A percentile compares a stretch with the other conserved stretches of the same genome.
These are phyloP conservation scores for Tremella yokohamensis DNA, from an alignment of 768 basidiomycete species.

Conservation along the genomic window DNA sequence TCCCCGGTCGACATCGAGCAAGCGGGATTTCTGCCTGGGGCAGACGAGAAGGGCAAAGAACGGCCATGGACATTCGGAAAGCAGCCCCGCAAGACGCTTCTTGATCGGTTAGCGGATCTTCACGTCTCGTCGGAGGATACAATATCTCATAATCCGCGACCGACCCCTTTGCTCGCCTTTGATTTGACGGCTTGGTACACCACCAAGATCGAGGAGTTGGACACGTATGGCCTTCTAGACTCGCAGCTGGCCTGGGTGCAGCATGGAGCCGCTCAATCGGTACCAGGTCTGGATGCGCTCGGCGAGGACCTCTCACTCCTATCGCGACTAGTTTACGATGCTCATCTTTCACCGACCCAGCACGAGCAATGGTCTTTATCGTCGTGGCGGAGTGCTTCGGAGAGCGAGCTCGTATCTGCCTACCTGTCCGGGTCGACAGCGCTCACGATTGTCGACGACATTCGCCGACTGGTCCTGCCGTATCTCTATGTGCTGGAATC, in stretches of 20 bases:
- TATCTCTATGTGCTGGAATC: conserved; percentile 91
- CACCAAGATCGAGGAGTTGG: conserved; percentile 61
- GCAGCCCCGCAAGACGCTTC: background rate
- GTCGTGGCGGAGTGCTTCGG: conserved; percentile 68
- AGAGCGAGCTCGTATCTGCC: conserved; percentile 64
- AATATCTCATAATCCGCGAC: conserved; percentile 12
- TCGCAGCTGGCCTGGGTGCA: conserved; percentile 74
- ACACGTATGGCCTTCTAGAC: conserved; percentile 73
- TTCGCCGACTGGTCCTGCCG: conserved; percentile 76
- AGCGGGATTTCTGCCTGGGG: conserved; percentile 18
- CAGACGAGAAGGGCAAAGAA: conserved; percentile 15
- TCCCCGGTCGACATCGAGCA: conserved; percentile 56
- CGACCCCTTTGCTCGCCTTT: conserved; percentile 53
- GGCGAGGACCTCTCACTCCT: conserved; percentile 90
- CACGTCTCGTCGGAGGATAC: background rate
- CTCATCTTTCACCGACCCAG: conserved; percentile 39
- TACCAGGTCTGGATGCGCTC: conserved; percentile 72
- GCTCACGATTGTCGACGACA: conserved; percentile 63
- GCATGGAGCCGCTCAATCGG: conserved; percentile 75
- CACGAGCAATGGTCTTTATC: conserved; percentile 69
- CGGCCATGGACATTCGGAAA: background rate
- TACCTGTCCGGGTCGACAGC: conserved; percentile 73
- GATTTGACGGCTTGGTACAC: conserved; percentile 74
- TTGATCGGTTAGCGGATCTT: background rate
- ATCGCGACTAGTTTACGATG: conserved; percentile 79